Base-by-base conservation (phyloP, 345 rosid genomes). In the Crucihimalaya himalaica region DNA sequence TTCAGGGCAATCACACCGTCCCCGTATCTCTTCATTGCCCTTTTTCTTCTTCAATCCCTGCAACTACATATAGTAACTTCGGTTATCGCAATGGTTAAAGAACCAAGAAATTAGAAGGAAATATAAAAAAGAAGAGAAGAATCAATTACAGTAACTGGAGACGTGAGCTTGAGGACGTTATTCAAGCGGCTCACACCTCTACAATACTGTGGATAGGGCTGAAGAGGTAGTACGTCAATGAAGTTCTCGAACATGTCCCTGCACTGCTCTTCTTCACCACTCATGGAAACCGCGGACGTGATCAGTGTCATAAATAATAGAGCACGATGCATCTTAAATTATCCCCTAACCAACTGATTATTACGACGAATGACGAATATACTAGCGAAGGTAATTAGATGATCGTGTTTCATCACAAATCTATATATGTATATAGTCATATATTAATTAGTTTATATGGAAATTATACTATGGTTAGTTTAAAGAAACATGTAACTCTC, bases 101-200 rank as follows among this genome's bases (percentile, higher is more conserved):
- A 18, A 7, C 29, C 4, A 12, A 48, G 0, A 48, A 8, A 25
- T 35, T 16, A 18, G 40, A 3, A 8, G 16, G n/a, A 12, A 39
- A 8, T 8, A 32, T 11, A 3, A 13, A 4, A 12, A 5, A 42
- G 14, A 18, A 9, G 4, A 21, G 20, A 13, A 27, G 20, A 37
- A 59, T 59, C 16, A 52, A 46, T 75, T 59, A 67, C 73, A 58
- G 54, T 18, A 27, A 40, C 2, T 29, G 62, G 54, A 14, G 63
- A 75, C 42, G 48, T 68, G 57, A 68, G 48, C 21, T 75, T 68
- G 69, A 75, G 56, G 70, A 35, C 63, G 58, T 68, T 75, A 56
- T 68, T 68, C 6, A 68, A 52, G 18, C 58, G 74, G 52, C 57
- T 23, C 79, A 75, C 70, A 61, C 79, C 79, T 62, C 64, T 68